These are phyloP conservation scores for Begonia peltatifolia DNA, from an alignment of 306 rosid genomes.

Conservation along the genomic window DNA sequence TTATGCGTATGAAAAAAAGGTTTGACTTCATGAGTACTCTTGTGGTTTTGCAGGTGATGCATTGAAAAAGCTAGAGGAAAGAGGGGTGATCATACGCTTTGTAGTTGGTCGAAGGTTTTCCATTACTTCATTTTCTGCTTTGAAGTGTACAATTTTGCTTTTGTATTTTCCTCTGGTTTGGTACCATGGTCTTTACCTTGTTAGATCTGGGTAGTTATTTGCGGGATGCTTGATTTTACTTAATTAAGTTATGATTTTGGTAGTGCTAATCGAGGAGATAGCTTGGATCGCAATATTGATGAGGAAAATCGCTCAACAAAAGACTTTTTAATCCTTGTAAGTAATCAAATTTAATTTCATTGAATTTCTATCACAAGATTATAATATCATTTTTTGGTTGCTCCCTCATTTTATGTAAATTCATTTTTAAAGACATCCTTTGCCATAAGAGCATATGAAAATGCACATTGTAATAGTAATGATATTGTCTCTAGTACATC, in stretches of 20 bases:
- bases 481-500: no score
- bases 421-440: no score
- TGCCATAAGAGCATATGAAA: no score
- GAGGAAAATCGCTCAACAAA: conserved; percentile 58
- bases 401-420: no score
- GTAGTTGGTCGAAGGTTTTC: conserved; percentile 94
- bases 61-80: conserved; percentile 77
- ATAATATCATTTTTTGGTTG: no score
- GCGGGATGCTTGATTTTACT: neutral
- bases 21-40: conserved; percentile 1
- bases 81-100: conserved; percentile 88
- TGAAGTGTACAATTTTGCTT: neutral
- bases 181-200: conserved; percentile 2
- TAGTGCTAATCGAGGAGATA: conserved; percentile 92
- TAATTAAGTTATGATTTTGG: conserved; percentile 16
- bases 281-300: conserved; percentile 87
- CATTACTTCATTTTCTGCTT: conserved; percentile 15
- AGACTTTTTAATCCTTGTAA: conserved; percentile 92
- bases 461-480: no score
- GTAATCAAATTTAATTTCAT: conserved; percentile 18
- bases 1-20: no score
- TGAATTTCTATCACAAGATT: conserved; percentile 1
- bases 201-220: conserved; percentile 9
- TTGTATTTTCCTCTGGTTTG: conserved; percentile 9
- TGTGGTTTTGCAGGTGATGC: conserved; percentile 60